Evolutionary conservation across 2,329 filamentous ascomycete species (phyloP).

Genomic region (Ophiostoma perfectum): DNA sequence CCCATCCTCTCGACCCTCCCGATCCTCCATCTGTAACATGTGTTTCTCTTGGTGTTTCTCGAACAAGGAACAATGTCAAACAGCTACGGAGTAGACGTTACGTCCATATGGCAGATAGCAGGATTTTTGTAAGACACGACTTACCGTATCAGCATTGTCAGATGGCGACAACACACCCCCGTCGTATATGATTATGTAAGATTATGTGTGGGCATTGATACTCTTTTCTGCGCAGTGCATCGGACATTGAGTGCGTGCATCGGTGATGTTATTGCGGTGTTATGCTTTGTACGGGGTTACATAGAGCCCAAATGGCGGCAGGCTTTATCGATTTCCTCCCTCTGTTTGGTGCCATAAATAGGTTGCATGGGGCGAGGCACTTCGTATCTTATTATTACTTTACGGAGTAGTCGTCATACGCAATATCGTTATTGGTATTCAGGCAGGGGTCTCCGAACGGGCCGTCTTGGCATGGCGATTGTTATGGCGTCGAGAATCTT

Average conservation of each 20-base stretch:
- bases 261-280: not conserved
- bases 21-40: not conserved
- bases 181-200: not conserved
- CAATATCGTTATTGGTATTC: not conserved
- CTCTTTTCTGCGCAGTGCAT: not conserved
- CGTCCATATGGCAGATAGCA: not conserved
- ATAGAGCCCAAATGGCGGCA: not conserved
- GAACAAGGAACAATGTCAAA: not conserved
- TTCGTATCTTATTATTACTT: constrained; percentile 1
- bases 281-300: too few species aligned
- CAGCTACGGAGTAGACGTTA: not conserved
- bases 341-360: not conserved
- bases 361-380: not conserved
- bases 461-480: constrained; percentile 12
- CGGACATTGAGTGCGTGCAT: not conserved
- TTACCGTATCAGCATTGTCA: not conserved
- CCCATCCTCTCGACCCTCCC: not conserved
- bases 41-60: constrained; percentile 2
- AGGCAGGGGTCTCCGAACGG: not conserved
- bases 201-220: not conserved
- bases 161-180: not conserved
- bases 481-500: constrained; percentile 16
- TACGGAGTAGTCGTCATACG: not conserved
- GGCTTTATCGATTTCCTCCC: not conserved
- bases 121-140: not conserved